Evolutionary conservation across 1,139 yeast genomes (phyloP), one percentile per base, ranked within the genome.

Genomic region (Spencermartinsiella ligniputridi): DNA sequence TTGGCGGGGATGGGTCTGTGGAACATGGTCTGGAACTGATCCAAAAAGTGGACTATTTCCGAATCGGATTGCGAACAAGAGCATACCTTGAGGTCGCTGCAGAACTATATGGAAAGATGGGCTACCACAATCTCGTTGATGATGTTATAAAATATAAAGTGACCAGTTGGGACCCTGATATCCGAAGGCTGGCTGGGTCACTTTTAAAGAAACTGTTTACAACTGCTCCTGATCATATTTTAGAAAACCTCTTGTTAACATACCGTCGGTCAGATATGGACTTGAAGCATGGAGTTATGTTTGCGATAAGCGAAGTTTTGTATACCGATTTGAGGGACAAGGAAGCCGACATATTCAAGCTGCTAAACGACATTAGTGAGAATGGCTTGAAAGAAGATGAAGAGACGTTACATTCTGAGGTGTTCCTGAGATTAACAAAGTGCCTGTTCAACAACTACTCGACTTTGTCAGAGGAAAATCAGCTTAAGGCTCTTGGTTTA

Each of bases 31-130:
- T 89, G 18, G 66, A 64, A 17, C 60, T 86, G 11, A 75, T 88
- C 35, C 88, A 85, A 48, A 51, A 71, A 1, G 72, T 88, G 41
- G 81, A 78, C 42, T 75, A 67, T 49, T 66, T 68, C 40, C 60
- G 64, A 12, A 53, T 76, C 18, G 78, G 79, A 3, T 65, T 72
- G 35, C 54, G 74, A 18, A 57, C 63, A 4, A 54, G 59, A n/a
- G 64, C 80, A 1, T 60, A 62, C 52, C 43, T 61, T 1, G 56
- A 63, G 3, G 67, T 72, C 34, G 51, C 75, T n/a, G 45, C 64
- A 50, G 45, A 58, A 37, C 41, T 71, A 49, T 39, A 54, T 20
- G 47, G 51, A 12, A 8, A 6, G 6, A 37, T 71, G 1, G 60
- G 72, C 17, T 70, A 71, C 2, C 55, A 51, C 38, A 48, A 41